Percentiles rank a stretch among this genome's conserved stretches.
These are phyloP conservation scores for Pinguiococcus pyrenoidosus DNA, from an alignment of 108 stramenopile species.

Conservation along the genomic window DNA sequence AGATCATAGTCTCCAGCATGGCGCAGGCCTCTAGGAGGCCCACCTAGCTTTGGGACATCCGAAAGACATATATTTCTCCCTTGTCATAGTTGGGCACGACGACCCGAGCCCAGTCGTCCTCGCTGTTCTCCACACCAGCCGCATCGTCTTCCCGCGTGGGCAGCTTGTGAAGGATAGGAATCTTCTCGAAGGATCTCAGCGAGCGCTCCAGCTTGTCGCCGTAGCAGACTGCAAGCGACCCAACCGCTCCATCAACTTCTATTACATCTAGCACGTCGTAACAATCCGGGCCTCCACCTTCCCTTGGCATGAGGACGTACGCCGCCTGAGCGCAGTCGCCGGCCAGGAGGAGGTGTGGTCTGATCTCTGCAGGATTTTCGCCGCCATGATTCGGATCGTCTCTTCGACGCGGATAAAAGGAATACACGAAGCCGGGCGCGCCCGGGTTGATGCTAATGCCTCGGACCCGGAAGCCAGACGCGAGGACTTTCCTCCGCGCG, in stretches of 20 bases:
- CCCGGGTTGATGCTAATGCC: conserved; percentile 80
- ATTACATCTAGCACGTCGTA: conserved; percentile 81
- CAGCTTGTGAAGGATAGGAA: not conserved
- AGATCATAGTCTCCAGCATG: too few relatives aligned
- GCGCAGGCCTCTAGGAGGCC: too few relatives aligned
- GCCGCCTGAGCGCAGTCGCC: conserved; percentile 92
- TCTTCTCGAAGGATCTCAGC: not conserved
- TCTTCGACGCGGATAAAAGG: conserved; percentile 62
- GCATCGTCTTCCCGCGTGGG: not conserved
- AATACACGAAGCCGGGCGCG: conserved; percentile 81
- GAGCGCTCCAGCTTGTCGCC: conserved; percentile 4
- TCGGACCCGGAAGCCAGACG: conserved; percentile 73
- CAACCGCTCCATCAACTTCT: conserved; percentile 74
- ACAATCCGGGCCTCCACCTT: conserved; percentile 19
- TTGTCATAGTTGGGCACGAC: conserved; percentile 83
- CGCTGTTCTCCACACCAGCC: conserved; percentile 39
- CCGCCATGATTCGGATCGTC: conserved; percentile 19
- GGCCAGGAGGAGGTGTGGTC: conserved; percentile 78
- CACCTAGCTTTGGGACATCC: too few relatives aligned
- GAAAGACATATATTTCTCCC: conserved; percentile 73
- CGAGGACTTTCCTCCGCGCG: conserved; percentile 57
- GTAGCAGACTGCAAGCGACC: conserved; percentile 75
- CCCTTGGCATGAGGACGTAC: conserved; percentile 49
- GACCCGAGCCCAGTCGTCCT: conserved; percentile 74
- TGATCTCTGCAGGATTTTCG: conserved; percentile 37